Evolutionary conservation across 2,329 filamentous ascomycete species (phyloP).

Genomic region (Bretziella fagacearum): DNA sequence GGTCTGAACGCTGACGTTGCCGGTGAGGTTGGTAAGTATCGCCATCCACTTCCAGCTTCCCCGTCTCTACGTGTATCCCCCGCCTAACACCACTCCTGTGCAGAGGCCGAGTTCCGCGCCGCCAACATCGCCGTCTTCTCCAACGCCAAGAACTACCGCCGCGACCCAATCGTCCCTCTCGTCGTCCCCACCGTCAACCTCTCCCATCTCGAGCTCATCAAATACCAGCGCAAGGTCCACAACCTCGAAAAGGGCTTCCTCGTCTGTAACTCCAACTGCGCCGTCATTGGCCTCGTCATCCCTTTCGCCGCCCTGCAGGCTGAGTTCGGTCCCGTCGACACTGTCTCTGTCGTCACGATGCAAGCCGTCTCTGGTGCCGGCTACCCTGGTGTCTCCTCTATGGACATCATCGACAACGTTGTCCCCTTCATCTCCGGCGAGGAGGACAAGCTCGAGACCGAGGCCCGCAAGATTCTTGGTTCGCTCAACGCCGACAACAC

Average conservation of each 20-base stretch:
- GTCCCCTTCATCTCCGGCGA: slow-evolving; percentile 87
- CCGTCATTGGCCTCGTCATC: slow-evolving; percentile 88
- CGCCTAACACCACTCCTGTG: not conserved
- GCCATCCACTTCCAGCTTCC: not conserved
- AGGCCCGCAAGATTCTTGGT: slow-evolving; percentile 89
- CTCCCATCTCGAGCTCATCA: slow-evolving; percentile 68
- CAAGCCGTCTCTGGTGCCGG: slow-evolving; percentile 89
- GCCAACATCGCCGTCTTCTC: slow-evolving; percentile 86
- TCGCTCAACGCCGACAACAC: slow-evolving; percentile 51
- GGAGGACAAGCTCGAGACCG: slow-evolving; percentile 89
- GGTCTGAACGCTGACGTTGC: slow-evolving; percentile 87
- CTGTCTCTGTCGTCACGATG: slow-evolving; percentile 69
- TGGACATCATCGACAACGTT: slow-evolving; percentile 94
- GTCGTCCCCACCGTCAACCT: slow-evolving; percentile 94
- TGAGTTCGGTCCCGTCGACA: slow-evolving; percentile 67
- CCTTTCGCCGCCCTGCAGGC: slow-evolving; percentile 82
- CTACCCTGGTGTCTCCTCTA: slow-evolving; percentile 74
- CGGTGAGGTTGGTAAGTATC: slow-evolving; percentile 60
- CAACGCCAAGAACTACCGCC: slow-evolving; percentile 94
- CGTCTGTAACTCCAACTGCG: slow-evolving; percentile 96
- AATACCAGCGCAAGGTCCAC: slow-evolving; percentile 65
- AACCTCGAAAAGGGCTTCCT: slow-evolving; percentile 70
- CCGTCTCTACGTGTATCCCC: not conserved
- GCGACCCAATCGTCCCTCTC: slow-evolving; percentile 75
- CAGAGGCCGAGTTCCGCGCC: slow-evolving; percentile 80